These are phyloP conservation scores for Neurospora sp. DNA, from an alignment of 495 filamentous ascomycete genomes.

Conservation along the genomic window DNA sequence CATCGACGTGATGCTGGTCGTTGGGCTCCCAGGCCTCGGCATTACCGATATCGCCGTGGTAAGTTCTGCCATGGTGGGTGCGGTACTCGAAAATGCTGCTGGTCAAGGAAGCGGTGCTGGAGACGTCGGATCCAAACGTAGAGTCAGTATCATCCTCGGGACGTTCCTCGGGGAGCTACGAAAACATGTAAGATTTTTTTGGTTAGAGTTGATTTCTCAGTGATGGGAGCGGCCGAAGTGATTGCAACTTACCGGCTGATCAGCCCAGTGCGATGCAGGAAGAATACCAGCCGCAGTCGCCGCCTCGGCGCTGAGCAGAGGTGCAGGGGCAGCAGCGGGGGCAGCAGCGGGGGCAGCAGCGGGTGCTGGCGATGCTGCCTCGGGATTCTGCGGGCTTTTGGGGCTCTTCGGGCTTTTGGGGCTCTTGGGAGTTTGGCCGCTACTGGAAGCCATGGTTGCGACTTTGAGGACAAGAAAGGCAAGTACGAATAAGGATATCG, in stretches of 20 bases:
- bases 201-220: background rate
- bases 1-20: conserved; percentile 12
- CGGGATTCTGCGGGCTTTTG: background rate
- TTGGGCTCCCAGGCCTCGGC: conserved; percentile 15
- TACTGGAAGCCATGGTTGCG: background rate
- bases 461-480: background rate
- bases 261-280: conserved; percentile 1
- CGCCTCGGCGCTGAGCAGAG: background rate
- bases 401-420: background rate
- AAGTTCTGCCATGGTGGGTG: conserved; percentile 30
- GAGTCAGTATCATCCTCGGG: background rate
- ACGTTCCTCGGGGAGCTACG: background rate
- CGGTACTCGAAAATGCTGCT: conserved; percentile 37
- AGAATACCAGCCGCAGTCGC: background rate
- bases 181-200: too few species aligned
- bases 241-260: background rate
- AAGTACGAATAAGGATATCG: background rate
- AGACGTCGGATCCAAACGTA: background rate
- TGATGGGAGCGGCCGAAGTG: background rate
- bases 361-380: background rate
- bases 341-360: background rate
- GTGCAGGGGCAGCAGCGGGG: background rate
- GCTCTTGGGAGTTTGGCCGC: background rate
- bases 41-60: conserved; percentile 15
- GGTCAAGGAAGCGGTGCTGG: conserved; percentile 32